A percentile compares a stretch with the other conserved stretches of the same genome.
phyloP scores from a whole-genome alignment of 495 filamentous ascomycete genomes.

The Aspergillus baeticus region DNA sequence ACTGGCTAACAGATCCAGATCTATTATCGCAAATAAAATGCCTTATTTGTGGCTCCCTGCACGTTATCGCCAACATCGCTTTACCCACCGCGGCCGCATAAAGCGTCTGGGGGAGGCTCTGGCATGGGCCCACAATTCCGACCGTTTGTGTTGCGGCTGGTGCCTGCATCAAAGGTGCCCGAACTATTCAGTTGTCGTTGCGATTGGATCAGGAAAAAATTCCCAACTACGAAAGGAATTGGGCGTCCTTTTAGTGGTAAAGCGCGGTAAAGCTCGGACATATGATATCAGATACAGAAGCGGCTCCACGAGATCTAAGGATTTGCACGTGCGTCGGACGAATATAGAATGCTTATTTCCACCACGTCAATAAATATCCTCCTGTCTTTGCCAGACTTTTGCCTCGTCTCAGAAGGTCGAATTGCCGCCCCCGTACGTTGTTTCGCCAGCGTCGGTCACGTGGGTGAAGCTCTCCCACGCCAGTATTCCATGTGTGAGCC shows the following conservation, averaged over 20 bases:
- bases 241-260: constrained; percentile 4
- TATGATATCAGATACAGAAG: constrained; percentile 20
- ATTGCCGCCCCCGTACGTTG: not conserved
- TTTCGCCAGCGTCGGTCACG: constrained; percentile 2
- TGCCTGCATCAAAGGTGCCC: no score
- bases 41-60: not conserved
- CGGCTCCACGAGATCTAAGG: constrained; percentile 2
- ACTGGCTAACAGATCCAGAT: constrained; percentile 31
- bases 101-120: constrained; percentile 8
- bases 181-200: not conserved
- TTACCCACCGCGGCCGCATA: not conserved
- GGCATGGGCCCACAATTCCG: not conserved
- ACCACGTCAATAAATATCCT: not conserved
- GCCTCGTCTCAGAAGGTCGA: not conserved
- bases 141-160: constrained; percentile 2
- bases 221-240: constrained; percentile 13
- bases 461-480: not conserved
- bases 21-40: constrained; percentile 32
- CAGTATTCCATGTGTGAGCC: constrained; percentile 3
- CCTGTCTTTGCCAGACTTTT: not conserved
- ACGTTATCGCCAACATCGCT: not conserved
- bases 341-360: constrained; percentile 20
- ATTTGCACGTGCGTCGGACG: constrained; percentile 14
- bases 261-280: constrained; percentile 18
- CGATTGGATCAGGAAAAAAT: constrained; percentile 21